Evolutionary conservation across 331 rosid species (phyloP).

Genomic region (Quercus lobata): DNA sequence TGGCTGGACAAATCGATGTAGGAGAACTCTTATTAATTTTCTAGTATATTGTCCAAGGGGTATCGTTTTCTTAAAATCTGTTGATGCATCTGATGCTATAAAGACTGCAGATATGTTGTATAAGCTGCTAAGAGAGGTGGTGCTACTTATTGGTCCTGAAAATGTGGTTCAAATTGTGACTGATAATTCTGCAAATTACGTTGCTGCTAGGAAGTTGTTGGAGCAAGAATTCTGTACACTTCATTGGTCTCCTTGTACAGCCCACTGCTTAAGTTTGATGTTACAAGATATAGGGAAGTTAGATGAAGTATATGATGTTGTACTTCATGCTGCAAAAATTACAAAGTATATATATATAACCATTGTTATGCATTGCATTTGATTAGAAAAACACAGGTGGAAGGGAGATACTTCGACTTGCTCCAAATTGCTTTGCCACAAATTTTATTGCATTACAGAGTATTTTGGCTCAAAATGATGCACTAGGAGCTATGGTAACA

Average conservation of each 20-base stretch:
- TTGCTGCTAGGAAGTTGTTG: no score
- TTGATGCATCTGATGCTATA: no score
- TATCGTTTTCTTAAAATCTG: no score
- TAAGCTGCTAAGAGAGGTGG: no score
- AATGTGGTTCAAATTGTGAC: no score
- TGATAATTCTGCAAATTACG: no score
- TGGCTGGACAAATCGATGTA: no score
- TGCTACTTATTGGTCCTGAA: no score
- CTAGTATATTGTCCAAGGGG: no score
- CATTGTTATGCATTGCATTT: background rate
- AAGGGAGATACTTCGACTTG: background rate
- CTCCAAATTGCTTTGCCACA: background rate
- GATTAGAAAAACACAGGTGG: background rate
- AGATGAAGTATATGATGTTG: background rate
- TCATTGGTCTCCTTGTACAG: conserved; percentile 7
- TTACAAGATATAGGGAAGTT: conserved; percentile 2
- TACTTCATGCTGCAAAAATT: background rate
- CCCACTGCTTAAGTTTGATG: background rate
- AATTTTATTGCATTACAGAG: conserved; percentile 10
- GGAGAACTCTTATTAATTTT: no score
- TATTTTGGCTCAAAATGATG: background rate
- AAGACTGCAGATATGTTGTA: no score
- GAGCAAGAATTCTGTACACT: background rate
- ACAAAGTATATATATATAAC: background rate
- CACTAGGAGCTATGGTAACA: background rate